Evolutionary conservation across 805 yeast species (phyloP), one percentile per base, ranked within the genome.

Genomic region (Wickerhamiella hasegawae): DNA sequence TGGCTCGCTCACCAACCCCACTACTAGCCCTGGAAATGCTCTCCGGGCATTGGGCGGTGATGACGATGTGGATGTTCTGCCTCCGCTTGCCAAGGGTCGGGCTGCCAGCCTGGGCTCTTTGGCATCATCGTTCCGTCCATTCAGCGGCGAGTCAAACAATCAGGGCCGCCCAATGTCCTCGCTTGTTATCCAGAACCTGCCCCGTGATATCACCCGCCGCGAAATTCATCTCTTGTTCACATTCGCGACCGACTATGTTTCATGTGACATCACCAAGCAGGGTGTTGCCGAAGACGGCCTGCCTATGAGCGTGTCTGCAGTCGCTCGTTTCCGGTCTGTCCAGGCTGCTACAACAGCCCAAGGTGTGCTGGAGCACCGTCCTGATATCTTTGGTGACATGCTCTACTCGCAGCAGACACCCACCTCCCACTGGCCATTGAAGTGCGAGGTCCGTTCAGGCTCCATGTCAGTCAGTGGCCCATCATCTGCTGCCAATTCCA

Each of bases 181-280:
- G 5, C 42, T 56, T 8, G 41, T 46, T 12, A 44, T 57, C 20
- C 42, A 45, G 23, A 55, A 57, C 37, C 38, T 60, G 21, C 64
- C 65, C 0, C 48, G 52, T 19, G 61, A 60, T 35, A 34, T 59
- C 29, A 45, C 60, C 14, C 40, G 43, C 15, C 57, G 62, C 15
- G 65, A 60, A 42, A 51, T 60, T 33, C 49, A 50, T 12, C 45
- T 58, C 24, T 40, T 60, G 35, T 60, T 60, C 38, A 52, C 63
- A 9, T 54, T 59, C 39, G 64, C 63, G 12, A 49, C 51, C 4
- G 64, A 58, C 27, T 59, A 50, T 36, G 24, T 54, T 23, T 40
- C 46, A 23, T 41, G 52, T 28, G 64, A 60, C 32, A 36, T 59
- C 18, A 45, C 43, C 28, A 45, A 52, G 19, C 50, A 37, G 25